Percentiles rank a stretch among this genome's conserved stretches.
phyloP scores from a whole-genome alignment of 345 rosid genomes.

The Excoecaria agallocha region DNA sequence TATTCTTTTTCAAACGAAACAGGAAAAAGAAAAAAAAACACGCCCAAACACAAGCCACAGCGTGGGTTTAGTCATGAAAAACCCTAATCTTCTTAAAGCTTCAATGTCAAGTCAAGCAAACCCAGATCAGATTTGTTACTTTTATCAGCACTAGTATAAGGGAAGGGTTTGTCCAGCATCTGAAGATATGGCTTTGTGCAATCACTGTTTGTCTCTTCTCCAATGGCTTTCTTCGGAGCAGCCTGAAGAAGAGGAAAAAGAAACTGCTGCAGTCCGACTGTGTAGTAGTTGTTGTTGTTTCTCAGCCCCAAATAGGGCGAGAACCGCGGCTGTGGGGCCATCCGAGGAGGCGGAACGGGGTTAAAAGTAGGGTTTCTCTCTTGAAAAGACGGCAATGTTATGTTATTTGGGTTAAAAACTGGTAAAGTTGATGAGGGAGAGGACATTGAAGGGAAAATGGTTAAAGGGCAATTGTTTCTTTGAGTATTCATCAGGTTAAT shows the following conservation, averaged over 20 bases:
- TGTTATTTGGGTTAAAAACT: not conserved
- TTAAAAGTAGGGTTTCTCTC: not conserved
- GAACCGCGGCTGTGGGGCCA: not conserved
- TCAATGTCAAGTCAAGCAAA: conserved; percentile 29
- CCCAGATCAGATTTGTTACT: not conserved
- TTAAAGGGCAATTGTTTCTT: not conserved
- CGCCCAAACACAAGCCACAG: not conserved
- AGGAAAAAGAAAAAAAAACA: not conserved
- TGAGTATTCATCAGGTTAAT: not conserved
- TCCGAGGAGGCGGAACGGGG: not conserved
- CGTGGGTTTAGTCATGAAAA: not conserved
- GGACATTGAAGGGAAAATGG: not conserved
- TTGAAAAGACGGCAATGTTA: not conserved
- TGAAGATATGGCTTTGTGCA: conserved; percentile 28
- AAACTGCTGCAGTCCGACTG: not conserved
- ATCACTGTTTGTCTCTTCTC: not conserved
- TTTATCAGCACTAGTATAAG: not conserved
- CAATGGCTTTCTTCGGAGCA: not conserved
- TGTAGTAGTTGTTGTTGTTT: not conserved
- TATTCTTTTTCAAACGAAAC: too few species aligned
- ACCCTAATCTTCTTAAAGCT: conserved; percentile 15
- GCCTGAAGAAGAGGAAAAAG: not conserved
- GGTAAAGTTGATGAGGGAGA: not conserved
- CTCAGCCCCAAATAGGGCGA: not conserved
- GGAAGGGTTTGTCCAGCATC: conserved; percentile 19